Base-by-base conservation (phyloP, 768 basidiomycete genomes). In the Neoboletus brunneissimus region DNA sequence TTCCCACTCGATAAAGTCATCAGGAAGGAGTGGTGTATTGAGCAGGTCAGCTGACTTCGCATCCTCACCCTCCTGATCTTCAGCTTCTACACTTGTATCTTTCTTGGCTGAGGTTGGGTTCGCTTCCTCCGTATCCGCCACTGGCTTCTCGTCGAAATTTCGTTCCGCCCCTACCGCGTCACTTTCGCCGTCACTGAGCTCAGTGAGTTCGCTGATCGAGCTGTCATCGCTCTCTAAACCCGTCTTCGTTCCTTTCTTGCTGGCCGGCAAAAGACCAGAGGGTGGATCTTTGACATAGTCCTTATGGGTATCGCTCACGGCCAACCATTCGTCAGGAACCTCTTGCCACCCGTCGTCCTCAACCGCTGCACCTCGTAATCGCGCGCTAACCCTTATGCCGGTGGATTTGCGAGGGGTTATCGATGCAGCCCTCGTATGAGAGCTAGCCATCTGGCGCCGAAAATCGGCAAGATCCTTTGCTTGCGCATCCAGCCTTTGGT, bases 1-100 rank as follows among this genome's bases (percentile, higher is more conserved):
- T 76, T 96, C 91, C 94, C 95, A 98, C 71, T 96, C 94, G 40
- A 91, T 70, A 63, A 90, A 90, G 47, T 80, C 80, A 2, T 76
- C 75, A 5, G 79, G 80, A 22, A 73, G 52, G 10, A 60, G 64
- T n/a, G 63, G 65, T 11, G 56, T 55, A 34, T 45, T 5, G 18
- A 44, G 34, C 37, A 23, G n/a, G 12, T 58, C 54, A 23, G 29
- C 29, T 3, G 16, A 13, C 1, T 38, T 35, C 35, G 32, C 47
- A 15, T 54, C 49, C 22, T 23, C 45, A 27, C 54, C 46, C 11
- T 46, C 51, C 25, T 49, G 58, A 52, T 48, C 48, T 23, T 59
- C 59, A 1, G 38, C 13, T 34, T 58, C 58, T 7, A n/a, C 27
- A 29, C 48, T 42, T 7, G 25, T n/a, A 8, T 48, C 27, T 41